Conservation (phyloP, 2,329 filamentous ascomycete species). For the Helotiales sp. region DNA sequence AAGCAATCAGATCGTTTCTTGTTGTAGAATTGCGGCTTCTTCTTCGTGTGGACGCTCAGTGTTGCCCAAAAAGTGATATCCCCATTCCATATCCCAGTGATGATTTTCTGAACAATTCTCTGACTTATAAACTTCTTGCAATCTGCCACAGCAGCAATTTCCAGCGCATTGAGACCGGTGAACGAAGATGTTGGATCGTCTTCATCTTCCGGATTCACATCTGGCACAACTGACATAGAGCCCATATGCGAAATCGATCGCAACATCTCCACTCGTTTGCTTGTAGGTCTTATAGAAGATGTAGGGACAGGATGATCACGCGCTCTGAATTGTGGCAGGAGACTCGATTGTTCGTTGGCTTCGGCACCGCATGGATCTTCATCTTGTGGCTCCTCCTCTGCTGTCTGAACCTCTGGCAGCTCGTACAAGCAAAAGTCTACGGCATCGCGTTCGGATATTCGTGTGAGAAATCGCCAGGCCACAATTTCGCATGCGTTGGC, state of each 20-base stretch:
- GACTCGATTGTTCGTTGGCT: constrained; percentile 35
- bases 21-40: constrained; percentile 79
- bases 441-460: constrained; percentile 72
- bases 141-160: constrained; percentile 80
- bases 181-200: constrained; percentile 74
- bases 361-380: constrained; percentile 23
- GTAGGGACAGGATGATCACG: constrained; percentile 17
- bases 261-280: constrained; percentile 42
- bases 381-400: constrained; percentile 1
- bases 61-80: constrained; percentile 87
- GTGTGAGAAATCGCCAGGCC: constrained; percentile 77
- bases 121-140: constrained; percentile 87
- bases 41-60: constrained; percentile 73
- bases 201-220: constrained; percentile 51
- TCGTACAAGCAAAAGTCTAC: constrained; percentile 78
- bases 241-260: constrained; percentile 60
- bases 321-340: constrained; percentile 40
- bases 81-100: constrained; percentile 84
- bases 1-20: constrained; percentile 70
- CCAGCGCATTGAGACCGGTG: constrained; percentile 80
- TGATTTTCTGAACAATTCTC: constrained; percentile 78
- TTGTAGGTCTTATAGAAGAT: constrained; percentile 30
- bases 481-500: constrained; percentile 80
- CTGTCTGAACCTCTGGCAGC: constrained; percentile 53
- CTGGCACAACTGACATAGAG: constrained; percentile 44